Base-by-base conservation (phyloP, 345 rosid genomes). In the Ceriops decandra region DNA sequence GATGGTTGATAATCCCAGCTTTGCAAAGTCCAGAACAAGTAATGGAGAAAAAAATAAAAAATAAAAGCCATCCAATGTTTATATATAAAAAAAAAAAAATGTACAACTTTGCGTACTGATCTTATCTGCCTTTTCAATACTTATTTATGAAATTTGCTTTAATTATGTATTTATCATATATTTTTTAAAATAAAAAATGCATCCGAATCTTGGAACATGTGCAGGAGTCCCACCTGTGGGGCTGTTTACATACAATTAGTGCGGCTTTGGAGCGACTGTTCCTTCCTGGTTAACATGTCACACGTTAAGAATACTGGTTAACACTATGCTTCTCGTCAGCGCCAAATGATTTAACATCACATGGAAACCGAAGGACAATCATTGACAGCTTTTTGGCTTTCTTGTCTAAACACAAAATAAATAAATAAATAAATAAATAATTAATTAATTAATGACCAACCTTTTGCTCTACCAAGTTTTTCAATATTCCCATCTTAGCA, bases 301-400 rank as follows among this genome's bases (percentile, higher is more conserved):
- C 49, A 42, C 15, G 49, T 42, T 42, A 42, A 64, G 27, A 59
- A 64, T 62, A 42, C 22, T 26, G 24, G 62, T 16, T 57, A 70
- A 68, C 72, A 46, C 22, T 54, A 47, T 17, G 0, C 68, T n/a
- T 51, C 53, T 46, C 62, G 22, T 36, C 17, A 13, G 6, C 35
- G 63, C 53, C 62, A 19, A 72, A 42, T 42, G 15, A 42, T 42
- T 42, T 66, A 68, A 54, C 67, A 66, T 52, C 82, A 80, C 82
- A 74, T 72, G 71, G 74, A 59, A 76, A 57, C 66, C 52, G 80
- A 70, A 61, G 49, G 30, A 11, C 76, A 77, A 75, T 80, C 64
- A 77, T 78, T 9, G 64, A 27, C 62, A 70, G 56, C 33, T 47
- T 73, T 74, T 80, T 80, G 86, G 80, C 74, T 67, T 64, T 64